A percentile compares a stretch with the other conserved stretches of the same genome.
These are phyloP conservation scores for Candolleomyces efflorescens DNA, from an alignment of 768 basidiomycete genomes.

Conservation along the genomic window DNA sequence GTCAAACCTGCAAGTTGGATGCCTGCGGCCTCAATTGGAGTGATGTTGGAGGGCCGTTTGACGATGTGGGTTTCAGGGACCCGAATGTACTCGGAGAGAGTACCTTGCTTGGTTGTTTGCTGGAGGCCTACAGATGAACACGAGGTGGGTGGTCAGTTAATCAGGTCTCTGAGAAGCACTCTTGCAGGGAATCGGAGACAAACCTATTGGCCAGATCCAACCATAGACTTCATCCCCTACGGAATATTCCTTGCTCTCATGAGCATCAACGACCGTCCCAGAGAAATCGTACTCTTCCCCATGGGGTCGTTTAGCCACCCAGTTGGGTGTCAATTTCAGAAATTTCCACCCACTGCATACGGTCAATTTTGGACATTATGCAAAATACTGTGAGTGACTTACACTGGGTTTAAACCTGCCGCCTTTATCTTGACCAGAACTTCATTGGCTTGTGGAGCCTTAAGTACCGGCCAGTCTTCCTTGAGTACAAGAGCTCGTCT, in stretches of 20 bases:
- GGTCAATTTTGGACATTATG: no score
- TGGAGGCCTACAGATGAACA: conserved; percentile 18
- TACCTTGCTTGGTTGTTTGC: conserved; percentile 42
- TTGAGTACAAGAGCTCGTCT: conserved; percentile 26
- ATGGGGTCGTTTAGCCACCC: conserved; percentile 44
- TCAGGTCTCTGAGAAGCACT: background rate
- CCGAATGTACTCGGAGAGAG: conserved; percentile 53
- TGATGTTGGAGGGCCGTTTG: conserved; percentile 44
- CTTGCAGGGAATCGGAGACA: background rate
- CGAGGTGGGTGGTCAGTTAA: background rate
- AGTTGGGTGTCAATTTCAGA: conserved; percentile 46
- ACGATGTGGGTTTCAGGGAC: conserved; percentile 39
- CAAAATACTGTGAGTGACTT: no score
- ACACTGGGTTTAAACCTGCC: conserved; percentile 48
- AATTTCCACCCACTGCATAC: conserved; percentile 63
- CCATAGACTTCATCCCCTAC: conserved; percentile 67
- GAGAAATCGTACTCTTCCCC: conserved; percentile 60
- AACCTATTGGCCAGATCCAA: conserved; percentile 31
- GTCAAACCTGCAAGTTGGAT: conserved; percentile 56
- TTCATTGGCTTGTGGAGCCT: conserved; percentile 25
- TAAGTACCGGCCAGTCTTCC: conserved; percentile 33
- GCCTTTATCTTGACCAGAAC: conserved; percentile 34
- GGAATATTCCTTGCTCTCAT: conserved; percentile 42
- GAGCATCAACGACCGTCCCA: conserved; percentile 55
- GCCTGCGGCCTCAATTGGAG: conserved; percentile 56